Evolutionary conservation across 2,329 filamentous ascomycete genomes (phyloP), one percentile per base, ranked within the genome.

Genomic region (Chaetomiaceae sp.): DNA sequence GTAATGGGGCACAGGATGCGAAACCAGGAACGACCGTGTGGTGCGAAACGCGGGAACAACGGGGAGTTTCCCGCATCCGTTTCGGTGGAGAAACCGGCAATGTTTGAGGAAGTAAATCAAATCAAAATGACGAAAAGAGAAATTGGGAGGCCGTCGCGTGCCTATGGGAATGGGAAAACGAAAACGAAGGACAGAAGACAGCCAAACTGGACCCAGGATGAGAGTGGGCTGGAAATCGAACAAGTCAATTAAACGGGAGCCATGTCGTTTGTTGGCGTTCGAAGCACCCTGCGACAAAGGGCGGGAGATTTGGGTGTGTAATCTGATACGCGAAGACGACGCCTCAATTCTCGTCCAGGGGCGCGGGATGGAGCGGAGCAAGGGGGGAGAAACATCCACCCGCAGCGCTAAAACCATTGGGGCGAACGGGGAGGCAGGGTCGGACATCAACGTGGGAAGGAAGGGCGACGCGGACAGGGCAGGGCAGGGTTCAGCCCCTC

Each of bases 321-420:
- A 51, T 46, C 47, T 25, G 50, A 53, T 37, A 53, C 50, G 43
- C 43, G 11, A 53, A 20, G 33, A 25, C 42, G 30, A 46, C 34
- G 41, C 42, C 49, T 29, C 34, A 7, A 20, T 14, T 37, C 16
- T 21, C 41, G 38, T 47, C 50, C 50, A 53, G 50, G 50, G 43
- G 50, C 21, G 32, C 21, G 32, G 20, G 23, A 37, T 38, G 33
- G 32, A 23, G 18, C 11, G 13, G 38, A 30, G 21, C 30, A 27
- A n/a, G 27, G 16, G 29, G 48, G 27, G 18, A 25, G 30, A 4
- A 11, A 18, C 18, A 29, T 5, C 32, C 18, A 42, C 41, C 25
- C 16, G 16, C 23, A 29, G 45, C 45, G 34, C 45, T 34, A 48
- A 37, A 30, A 23, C 16, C n/a, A n/a, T n/a, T n/a, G n/a, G n/a